Evolutionary conservation across 2,329 filamentous ascomycete genomes (phyloP).

Genomic region (Botryotinia globosa): DNA sequence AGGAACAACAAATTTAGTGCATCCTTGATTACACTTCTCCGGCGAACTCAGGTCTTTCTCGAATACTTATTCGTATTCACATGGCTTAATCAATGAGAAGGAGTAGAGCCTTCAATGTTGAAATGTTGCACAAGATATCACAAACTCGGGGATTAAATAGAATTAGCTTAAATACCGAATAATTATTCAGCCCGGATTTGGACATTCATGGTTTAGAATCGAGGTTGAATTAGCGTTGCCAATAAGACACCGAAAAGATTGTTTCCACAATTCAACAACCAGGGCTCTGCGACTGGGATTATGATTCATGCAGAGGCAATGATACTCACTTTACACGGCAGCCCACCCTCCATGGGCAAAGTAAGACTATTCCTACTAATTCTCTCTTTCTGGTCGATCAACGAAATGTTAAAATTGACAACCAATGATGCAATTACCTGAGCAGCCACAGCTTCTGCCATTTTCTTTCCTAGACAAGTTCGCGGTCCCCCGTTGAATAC

Average conservation of each 20-base stretch:
- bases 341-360: conserved; percentile 60
- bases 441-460: conserved; percentile 59
- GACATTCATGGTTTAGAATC: neutral
- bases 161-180: neutral
- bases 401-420: conserved; percentile 50
- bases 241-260: neutral
- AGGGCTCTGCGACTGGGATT: no score
- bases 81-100: neutral
- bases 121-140: neutral
- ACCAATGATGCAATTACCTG: conserved; percentile 53
- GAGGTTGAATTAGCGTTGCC: no score
- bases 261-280: neutral
- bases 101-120: neutral
- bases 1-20: neutral
- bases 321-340: conserved; percentile 43
- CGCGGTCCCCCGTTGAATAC: conserved; percentile 65
- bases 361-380: conserved; percentile 60
- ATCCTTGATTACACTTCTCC: conserved; percentile 2
- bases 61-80: neutral
- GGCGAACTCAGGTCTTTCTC: conserved; percentile 1
- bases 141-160: neutral
- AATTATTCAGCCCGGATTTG: neutral
- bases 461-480: conserved; percentile 59
- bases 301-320: neutral
- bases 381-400: conserved; percentile 45